These are phyloP conservation scores for Ustulina deusta DNA, from an alignment of 2,329 filamentous ascomycete species.

Conservation along the genomic window DNA sequence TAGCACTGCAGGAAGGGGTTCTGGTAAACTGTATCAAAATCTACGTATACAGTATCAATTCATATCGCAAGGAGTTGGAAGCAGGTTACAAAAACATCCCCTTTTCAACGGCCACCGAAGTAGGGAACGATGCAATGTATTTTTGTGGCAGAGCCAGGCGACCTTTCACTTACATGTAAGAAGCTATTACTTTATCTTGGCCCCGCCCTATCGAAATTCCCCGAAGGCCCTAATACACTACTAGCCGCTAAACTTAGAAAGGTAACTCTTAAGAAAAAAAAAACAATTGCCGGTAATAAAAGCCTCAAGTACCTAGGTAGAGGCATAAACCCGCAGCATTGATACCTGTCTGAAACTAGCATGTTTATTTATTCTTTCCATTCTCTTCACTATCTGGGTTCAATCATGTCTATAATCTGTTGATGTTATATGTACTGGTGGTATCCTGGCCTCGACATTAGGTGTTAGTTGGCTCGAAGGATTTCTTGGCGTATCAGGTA, in stretches of 20 bases:
- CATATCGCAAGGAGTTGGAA: not conserved
- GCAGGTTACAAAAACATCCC: constrained; percentile 5
- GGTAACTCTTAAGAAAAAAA: not conserved
- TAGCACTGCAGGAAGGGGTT: constrained; percentile 30
- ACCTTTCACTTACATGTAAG: constrained; percentile 1
- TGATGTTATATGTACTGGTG: constrained; percentile 1
- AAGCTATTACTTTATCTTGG: not conserved
- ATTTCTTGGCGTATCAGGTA: constrained; percentile 40
- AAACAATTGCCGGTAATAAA: not conserved
- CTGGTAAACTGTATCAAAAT: constrained; percentile 8
- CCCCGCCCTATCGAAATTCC: not conserved
- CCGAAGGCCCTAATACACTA: not conserved
- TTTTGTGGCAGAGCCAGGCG: constrained; percentile 4
- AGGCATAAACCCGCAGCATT: constrained; percentile 1
- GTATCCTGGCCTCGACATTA: constrained; percentile 6
- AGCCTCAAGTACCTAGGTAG: not conserved
- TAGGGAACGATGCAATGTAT: constrained; percentile 10
- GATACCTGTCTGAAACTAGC: not conserved
- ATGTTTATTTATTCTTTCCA: not conserved
- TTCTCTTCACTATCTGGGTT: not conserved
- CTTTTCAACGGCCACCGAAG: constrained; percentile 29
- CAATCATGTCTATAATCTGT: constrained; percentile 7
- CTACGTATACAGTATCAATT: constrained; percentile 5
- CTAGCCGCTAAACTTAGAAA: too few relatives aligned
- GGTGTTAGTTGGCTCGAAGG: constrained; percentile 22